Percentiles rank a stretch among this genome's conserved stretches.
phyloP scores from a whole-genome alignment of 495 filamentous ascomycete species.

The Stereocaulon alpinum region DNA sequence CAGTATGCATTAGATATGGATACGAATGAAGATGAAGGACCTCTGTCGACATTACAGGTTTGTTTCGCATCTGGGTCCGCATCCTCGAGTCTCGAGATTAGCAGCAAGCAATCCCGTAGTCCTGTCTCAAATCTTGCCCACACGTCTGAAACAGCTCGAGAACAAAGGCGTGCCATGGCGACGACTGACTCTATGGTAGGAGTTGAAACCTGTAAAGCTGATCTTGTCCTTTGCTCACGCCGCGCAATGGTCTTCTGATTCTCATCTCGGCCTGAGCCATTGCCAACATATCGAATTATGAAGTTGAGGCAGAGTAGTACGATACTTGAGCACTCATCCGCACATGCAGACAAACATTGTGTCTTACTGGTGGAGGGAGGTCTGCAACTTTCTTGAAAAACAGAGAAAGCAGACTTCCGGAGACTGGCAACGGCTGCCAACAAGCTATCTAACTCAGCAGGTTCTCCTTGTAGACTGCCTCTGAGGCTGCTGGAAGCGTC shows the following conservation, averaged over 20 bases:
- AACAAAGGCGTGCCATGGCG: constrained; percentile 36
- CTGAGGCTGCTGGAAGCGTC: constrained; percentile 40
- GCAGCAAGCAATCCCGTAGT: constrained; percentile 42
- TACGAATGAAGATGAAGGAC: constrained; percentile 27
- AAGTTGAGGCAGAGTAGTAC: constrained; percentile 16
- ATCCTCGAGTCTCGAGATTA: constrained; percentile 41
- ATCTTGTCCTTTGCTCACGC: constrained; percentile 45
- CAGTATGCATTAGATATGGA: constrained; percentile 75
- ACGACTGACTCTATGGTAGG: constrained; percentile 47
- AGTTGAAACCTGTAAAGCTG: constrained; percentile 34
- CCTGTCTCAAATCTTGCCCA: constrained; percentile 36
- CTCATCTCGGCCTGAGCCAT: constrained; percentile 31
- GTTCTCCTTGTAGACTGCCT: constrained; percentile 52
- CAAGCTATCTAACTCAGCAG: constrained; percentile 58
- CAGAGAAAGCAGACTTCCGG: constrained; percentile 48
- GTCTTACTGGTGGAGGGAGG: constrained; percentile 13
- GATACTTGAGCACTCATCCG: constrained; percentile 7
- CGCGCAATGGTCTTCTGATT: constrained; percentile 41
- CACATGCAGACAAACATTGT: neutral
- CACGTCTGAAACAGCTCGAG: constrained; percentile 15
- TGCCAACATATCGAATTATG: constrained; percentile 42
- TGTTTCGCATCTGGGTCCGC: constrained; percentile 16
- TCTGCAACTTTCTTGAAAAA: constrained; percentile 30
- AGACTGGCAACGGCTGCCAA: constrained; percentile 51
- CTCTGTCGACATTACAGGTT: constrained; percentile 21